These are phyloP conservation scores for Cercospora sp. DNA, from an alignment of 2,329 filamentous ascomycete genomes.

Conservation along the genomic window DNA sequence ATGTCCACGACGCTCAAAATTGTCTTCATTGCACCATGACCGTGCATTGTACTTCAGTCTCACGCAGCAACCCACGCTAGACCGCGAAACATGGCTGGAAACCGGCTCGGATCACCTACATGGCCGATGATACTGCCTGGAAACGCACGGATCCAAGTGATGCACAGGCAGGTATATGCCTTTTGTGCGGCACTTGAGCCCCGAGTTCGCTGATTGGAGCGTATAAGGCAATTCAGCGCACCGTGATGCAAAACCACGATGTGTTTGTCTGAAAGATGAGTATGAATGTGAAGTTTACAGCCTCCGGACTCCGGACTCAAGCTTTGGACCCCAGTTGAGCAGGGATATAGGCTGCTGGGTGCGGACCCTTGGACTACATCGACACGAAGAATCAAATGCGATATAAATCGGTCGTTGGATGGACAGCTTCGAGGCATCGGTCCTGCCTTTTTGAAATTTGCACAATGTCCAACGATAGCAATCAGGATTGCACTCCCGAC, in stretches of 20 bases:
- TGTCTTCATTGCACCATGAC: not conserved
- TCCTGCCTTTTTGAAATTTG: not conserved
- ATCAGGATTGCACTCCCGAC: not conserved
- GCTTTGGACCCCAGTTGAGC: not conserved
- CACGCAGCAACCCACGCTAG: not conserved
- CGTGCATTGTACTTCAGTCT: not conserved
- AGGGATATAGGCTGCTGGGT: not conserved
- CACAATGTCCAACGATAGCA: not conserved
- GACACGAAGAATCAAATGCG: not conserved
- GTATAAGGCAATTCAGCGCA: not conserved
- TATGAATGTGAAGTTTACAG: constrained; percentile 1
- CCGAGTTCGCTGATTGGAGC: not conserved
- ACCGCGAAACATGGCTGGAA: not conserved
- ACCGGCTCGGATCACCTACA: not conserved
- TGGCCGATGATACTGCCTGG: not conserved
- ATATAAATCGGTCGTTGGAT: not conserved
- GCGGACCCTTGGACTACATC: not conserved
- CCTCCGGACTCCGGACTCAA: constrained; percentile 1
- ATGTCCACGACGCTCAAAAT: not conserved
- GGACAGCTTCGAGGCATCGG: not conserved
- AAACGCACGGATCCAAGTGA: not conserved
- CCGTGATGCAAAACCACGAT: not conserved
- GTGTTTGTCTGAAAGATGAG: not conserved
- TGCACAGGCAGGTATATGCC: not conserved
- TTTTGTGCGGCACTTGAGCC: not conserved